Conservation (phyloP, 192 early-diverging fungal species). For the Umbelopsis ramanniana region DNA sequence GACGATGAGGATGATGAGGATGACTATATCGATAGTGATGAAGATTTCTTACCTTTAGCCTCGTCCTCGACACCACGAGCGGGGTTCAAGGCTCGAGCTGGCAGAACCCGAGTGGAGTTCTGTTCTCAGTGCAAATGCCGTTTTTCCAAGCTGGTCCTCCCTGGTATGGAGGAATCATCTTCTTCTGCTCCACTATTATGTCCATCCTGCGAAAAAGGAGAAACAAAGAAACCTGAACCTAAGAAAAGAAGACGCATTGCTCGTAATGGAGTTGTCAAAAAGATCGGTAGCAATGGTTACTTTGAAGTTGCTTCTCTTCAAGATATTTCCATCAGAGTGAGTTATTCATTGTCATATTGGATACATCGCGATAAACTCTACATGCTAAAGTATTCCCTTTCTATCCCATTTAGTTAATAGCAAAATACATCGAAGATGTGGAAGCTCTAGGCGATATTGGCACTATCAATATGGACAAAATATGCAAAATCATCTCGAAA, state of each 20-base stretch:
- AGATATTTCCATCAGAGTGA: slow-evolving; percentile 66
- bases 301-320: slow-evolving; percentile 60
- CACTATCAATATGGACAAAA: slow-evolving; percentile 64
- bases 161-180: slow-evolving; percentile 33
- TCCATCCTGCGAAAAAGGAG: slow-evolving; percentile 1
- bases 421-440: slow-evolving; percentile 77
- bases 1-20: slow-evolving; percentile 29
- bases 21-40: slow-evolving; percentile 32
- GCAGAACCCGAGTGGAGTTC: slow-evolving; percentile 45
- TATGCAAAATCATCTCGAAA: slow-evolving; percentile 80
- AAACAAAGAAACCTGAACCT: slow-evolving; percentile 11
- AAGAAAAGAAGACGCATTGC: neutral
- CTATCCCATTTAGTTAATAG: slow-evolving; percentile 56
- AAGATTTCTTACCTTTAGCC: neutral
- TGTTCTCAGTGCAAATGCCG: slow-evolving; percentile 49
- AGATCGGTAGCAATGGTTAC: slow-evolving; percentile 56
- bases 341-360: neutral
- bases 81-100: slow-evolving; percentile 29
- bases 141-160: slow-evolving; percentile 41
- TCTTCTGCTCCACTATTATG: slow-evolving; percentile 40
- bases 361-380: neutral
- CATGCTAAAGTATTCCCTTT: neutral
- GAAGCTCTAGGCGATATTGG: slow-evolving; percentile 87
- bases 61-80: slow-evolving; percentile 34
- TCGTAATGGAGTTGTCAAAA: slow-evolving; percentile 26